Evolutionary conservation across 345 rosid species (phyloP).

Genomic region (Salix koriyanagi): DNA sequence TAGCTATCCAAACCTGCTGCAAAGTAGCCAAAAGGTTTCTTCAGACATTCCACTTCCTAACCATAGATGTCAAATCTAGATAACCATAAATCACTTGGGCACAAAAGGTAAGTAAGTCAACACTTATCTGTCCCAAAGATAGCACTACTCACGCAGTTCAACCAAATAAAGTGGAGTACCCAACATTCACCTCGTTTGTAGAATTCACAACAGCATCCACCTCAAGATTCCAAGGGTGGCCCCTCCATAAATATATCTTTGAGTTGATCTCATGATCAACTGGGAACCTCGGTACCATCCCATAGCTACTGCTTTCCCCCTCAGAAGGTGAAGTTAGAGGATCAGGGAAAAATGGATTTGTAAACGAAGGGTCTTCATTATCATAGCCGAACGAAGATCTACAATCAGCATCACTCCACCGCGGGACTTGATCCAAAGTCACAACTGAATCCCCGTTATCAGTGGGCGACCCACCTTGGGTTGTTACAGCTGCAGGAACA

Average conservation of each 20-base stretch:
- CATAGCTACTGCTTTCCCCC: slow-evolving; percentile 48
- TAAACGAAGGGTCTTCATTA: slow-evolving; percentile 54
- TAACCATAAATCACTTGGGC: background rate
- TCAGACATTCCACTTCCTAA: background rate
- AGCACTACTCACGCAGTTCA: background rate
- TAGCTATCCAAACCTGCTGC: background rate
- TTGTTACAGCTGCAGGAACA: slow-evolving; percentile 46
- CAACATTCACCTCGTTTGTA: slow-evolving; percentile 74
- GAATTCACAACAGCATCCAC: slow-evolving; percentile 98
- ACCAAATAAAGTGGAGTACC: background rate
- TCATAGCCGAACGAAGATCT: slow-evolving; percentile 50
- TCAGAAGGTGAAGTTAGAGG: slow-evolving; percentile 57
- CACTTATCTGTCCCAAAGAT: background rate
- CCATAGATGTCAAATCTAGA: background rate
- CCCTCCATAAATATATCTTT: slow-evolving; percentile 87
- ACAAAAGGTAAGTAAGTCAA: background rate
- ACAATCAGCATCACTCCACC: slow-evolving; percentile 85
- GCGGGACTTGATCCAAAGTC: slow-evolving; percentile 82
- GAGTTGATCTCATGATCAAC: slow-evolving; percentile 81
- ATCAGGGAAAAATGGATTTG: slow-evolving; percentile 59
- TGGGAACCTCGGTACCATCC: slow-evolving; percentile 74
- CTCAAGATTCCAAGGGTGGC: slow-evolving; percentile 94
- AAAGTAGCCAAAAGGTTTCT: background rate
- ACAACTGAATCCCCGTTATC: slow-evolving; percentile 59
- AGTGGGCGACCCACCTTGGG: slow-evolving; percentile 24